Conservation (phyloP, 2,329 filamentous ascomycete genomes). For the Sporothrix schenckii region DNA sequence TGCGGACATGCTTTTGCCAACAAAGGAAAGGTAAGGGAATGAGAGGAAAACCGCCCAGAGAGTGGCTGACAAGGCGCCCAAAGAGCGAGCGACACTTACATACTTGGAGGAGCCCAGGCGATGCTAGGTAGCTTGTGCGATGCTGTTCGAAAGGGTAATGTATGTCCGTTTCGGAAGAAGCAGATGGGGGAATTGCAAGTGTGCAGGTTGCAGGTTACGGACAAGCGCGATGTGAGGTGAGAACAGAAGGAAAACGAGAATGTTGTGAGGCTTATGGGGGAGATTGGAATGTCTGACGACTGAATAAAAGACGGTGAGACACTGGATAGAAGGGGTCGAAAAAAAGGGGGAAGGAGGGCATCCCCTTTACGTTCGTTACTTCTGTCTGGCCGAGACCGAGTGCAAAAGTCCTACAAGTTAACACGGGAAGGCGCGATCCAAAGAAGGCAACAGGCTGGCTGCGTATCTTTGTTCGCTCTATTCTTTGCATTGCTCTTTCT, state of each 20-base stretch:
- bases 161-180: slow-evolving; percentile 25
- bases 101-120: slow-evolving; percentile 2
- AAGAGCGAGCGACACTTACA: slow-evolving; percentile 5
- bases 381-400: background rate
- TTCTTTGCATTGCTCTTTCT: background rate
- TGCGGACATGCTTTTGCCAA: too few relatives aligned
- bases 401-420: slow-evolving; percentile 20
- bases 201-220: slow-evolving; percentile 2
- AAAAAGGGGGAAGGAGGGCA: slow-evolving; percentile 18
- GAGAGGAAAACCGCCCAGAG: too few relatives aligned
- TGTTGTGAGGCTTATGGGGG: background rate
- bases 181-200: slow-evolving; percentile 3
- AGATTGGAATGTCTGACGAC: background rate
- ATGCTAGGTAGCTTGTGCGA: slow-evolving; percentile 8
- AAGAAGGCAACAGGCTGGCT: slow-evolving; percentile 16
- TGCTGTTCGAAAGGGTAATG: slow-evolving; percentile 19
- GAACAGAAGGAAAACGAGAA: background rate
- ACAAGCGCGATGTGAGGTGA: background rate
- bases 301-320: slow-evolving; percentile 25
- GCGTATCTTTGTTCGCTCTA: slow-evolving; percentile 19
- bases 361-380: slow-evolving; percentile 10
- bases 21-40: too few relatives aligned
- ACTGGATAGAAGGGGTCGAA: background rate
- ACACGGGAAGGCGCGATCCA: slow-evolving; percentile 25
- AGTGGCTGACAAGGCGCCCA: background rate